phyloP scores from a whole-genome alignment of 116 monocot genomes.

The Trichopus zeylanicus region DNA sequence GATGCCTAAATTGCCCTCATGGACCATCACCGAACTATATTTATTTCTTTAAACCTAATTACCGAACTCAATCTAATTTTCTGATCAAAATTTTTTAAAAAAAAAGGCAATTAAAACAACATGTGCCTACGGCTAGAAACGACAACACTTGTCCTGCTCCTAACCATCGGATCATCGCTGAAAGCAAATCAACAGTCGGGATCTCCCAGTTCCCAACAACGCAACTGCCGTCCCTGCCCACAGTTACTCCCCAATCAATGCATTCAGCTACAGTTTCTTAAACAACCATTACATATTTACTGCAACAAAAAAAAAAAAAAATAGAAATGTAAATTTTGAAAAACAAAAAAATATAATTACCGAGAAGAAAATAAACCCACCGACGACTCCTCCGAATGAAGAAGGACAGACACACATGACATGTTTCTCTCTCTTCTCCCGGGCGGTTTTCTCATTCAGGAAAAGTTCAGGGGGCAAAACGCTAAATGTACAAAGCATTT shows the following conservation, averaged over 20 bases:
- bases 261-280: neutral
- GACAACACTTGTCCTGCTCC: too few species aligned
- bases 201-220: neutral
- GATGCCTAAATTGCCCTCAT: neutral
- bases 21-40: neutral
- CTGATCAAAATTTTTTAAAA: too few species aligned
- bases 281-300: neutral
- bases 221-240: neutral
- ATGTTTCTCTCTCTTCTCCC: neutral
- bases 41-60: neutral
- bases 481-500: neutral
- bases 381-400: neutral
- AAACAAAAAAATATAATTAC: too few species aligned
- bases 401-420: too few species aligned
- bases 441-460: too few species aligned
- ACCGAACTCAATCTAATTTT: too few species aligned
- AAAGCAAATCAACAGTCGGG: neutral
- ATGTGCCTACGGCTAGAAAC: too few species aligned
- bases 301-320: neutral
- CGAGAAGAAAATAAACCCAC: neutral
- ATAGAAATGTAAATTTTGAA: too few species aligned
- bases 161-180: neutral
- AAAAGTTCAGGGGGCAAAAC: neutral
- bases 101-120: too few species aligned
- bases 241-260: slow-evolving; percentile 1